Conservation (phyloP, 2,329 filamentous ascomycete species). For the Fusarium vanettenii region DNA sequence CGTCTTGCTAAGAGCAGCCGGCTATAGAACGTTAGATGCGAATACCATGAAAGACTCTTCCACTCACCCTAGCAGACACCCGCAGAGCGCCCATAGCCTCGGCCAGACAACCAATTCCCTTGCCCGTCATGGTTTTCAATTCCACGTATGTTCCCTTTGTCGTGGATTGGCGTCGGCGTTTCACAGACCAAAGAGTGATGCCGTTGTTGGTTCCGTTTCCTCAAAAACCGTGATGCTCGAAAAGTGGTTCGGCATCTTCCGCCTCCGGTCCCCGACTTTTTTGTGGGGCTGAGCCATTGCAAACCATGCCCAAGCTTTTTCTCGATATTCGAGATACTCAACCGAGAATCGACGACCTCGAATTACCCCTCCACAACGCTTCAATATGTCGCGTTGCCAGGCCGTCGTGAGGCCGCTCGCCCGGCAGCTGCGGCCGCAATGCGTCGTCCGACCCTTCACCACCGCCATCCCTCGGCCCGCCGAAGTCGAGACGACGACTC, state of each 20-base stretch:
- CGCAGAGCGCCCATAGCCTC: conserved; percentile 65
- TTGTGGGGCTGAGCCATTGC: conserved; percentile 40
- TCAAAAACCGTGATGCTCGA: conserved; percentile 44
- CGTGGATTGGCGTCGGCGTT: conserved; percentile 7
- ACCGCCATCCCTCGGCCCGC: conserved; percentile 48
- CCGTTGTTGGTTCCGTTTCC: conserved; percentile 14
- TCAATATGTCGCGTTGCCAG: conserved; percentile 68
- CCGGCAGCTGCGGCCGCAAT: conserved; percentile 61
- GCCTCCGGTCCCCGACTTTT: conserved; percentile 42
- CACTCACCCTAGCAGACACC: conserved; percentile 55
- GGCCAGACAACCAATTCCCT: conserved; percentile 60
- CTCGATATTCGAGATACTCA: conserved; percentile 20
- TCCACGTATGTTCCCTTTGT: neutral
- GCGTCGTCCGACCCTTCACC: conserved; percentile 51
- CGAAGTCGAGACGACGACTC: conserved; percentile 37
- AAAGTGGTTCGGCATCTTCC: conserved; percentile 45
- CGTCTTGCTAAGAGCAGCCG: conserved; percentile 50
- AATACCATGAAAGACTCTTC: conserved; percentile 25
- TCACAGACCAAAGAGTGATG: neutral
- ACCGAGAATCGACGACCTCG: neutral
- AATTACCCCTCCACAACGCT: conserved; percentile 8
- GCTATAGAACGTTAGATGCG: conserved; percentile 42
- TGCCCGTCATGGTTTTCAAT: conserved; percentile 54
- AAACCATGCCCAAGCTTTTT: conserved; percentile 46
- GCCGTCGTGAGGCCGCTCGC: conserved; percentile 68